Percentiles rank a stretch among this genome's conserved stretches.
Evolutionary conservation across 768 basidiomycete genomes (phyloP).

Genomic region (Candolleomyces aberdarensis): DNA sequence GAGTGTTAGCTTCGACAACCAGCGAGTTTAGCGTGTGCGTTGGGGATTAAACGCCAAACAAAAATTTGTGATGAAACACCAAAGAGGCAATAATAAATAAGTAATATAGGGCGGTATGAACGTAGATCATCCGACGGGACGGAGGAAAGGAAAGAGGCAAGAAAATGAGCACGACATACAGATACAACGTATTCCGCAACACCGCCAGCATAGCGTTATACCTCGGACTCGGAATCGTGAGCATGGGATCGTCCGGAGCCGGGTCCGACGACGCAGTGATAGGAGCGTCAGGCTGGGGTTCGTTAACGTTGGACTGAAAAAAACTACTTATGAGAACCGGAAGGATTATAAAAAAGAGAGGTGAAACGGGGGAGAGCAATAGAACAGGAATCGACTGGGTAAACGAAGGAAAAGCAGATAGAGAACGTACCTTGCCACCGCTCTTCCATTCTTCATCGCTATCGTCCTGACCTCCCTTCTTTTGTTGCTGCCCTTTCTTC

Average conservation of each 20-base stretch:
- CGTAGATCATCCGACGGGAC: too few species aligned
- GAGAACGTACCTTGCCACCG: slow-evolving; percentile 4
- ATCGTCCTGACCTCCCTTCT: neutral
- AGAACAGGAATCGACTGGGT: too few species aligned
- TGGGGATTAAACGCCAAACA: too few species aligned
- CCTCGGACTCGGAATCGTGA: slow-evolving; percentile 63
- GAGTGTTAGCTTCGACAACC: neutral
- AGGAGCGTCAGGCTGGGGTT: neutral
- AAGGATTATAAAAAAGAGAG: too few species aligned
- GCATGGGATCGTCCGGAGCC: slow-evolving; percentile 47
- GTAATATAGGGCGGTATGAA: neutral
- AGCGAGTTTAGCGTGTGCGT: too few species aligned
- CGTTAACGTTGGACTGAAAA: neutral
- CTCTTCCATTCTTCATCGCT: slow-evolving; percentile 15
- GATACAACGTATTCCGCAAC: slow-evolving; percentile 79
- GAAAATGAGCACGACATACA: slow-evolving; percentile 44
- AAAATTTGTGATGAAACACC: neutral
- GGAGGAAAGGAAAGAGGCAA: too few species aligned
- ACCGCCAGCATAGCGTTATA: slow-evolving; percentile 91
- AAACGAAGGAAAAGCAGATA: too few species aligned
- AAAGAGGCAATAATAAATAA: too few species aligned
- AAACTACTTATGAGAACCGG: too few species aligned
- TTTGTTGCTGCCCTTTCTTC: slow-evolving; percentile 36
- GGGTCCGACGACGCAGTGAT: neutral
- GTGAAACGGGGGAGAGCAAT: too few species aligned